phyloP scores from a whole-genome alignment of 1,139 yeast genomes.

The Protomyces inouyei region DNA sequence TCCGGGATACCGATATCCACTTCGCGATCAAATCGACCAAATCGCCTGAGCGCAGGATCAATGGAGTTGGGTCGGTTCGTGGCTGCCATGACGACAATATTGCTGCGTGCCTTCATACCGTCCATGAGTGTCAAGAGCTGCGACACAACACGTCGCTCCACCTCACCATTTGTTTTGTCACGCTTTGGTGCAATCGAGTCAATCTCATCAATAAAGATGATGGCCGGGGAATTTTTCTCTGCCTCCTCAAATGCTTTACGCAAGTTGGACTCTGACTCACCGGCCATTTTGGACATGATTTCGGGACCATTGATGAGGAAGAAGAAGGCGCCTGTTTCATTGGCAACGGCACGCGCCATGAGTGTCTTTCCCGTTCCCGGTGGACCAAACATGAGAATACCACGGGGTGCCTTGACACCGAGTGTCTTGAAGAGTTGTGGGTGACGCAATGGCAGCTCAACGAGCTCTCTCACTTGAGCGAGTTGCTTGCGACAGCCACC shows the following conservation, averaged over 20 bases:
- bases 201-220: conserved; percentile 95
- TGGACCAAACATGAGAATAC: conserved; percentile 96
- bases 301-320: conserved; percentile 99
- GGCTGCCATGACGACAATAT: conserved; percentile 90
- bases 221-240: conserved; percentile 95
- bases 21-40: conserved; percentile 98
- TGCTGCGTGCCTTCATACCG: conserved; percentile 98
- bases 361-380: conserved; percentile 99
- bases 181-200: conserved; percentile 99
- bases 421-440: conserved; percentile 94
- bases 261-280: conserved; percentile 95
- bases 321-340: conserved; percentile 98
- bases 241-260: conserved; percentile 99
- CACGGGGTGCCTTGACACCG: conserved; percentile 97
- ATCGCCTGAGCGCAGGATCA: conserved; percentile 97
- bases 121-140: conserved; percentile 96
- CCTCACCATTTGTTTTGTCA: conserved; percentile 99
- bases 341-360: conserved; percentile 99
- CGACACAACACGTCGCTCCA: conserved; percentile 95
- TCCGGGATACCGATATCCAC: conserved; percentile 99
- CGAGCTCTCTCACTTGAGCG: conserved; percentile 97
- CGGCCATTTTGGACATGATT: conserved; percentile 99
- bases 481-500: conserved; percentile 99
- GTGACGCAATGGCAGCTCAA: conserved; percentile 92
- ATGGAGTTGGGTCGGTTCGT: conserved; percentile 98